Evolutionary conservation across 2,329 filamentous ascomycete genomes (phyloP), one percentile per base, ranked within the genome.

Genomic region (Xylariaceae sp.): DNA sequence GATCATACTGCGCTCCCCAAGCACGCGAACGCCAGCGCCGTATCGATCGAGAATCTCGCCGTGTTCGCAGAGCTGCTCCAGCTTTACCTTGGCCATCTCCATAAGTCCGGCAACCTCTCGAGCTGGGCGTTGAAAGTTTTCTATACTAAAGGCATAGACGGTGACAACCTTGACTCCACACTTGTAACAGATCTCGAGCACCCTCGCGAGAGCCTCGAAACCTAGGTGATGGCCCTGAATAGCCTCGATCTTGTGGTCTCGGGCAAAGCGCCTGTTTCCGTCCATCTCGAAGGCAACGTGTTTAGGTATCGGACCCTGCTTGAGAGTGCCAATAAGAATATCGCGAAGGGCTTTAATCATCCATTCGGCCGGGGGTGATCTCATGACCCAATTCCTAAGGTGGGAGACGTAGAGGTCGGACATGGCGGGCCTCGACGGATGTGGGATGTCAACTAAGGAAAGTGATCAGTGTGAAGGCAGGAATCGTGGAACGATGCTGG

Each of bases 271-370:
- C 57, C 93, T 75, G 67, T 98, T 98, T 42, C 93, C 93, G 63
- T 98, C 93, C 93, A 98, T 98, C 55, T 96, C 91, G 61, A 98
- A 98, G n/a, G 93, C 93, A 46, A 98, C 81, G 79, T 98, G 93
- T 59, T 89, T 83, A 9, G 93, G 93, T 41, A 98, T 85, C 2
- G 89, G 89, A 0, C 93, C 93, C 66, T 96, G 91, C 59, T 84
- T 84, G 40, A 97, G 69, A 37, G 90, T 86, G 41, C 89, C 88
- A 54, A 98, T 93, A 48, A 97, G 75, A 38, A 95, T 71, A 62
- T 95, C 87, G 49, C 89, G 82, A 16, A 95, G 67, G 55, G 84
- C 81, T 45, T 79, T 81, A 45, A 94, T 73, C n/a, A 78, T 80
- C 84, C 88, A 96, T 79, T 95, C 89, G 54, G 89, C 83, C 1